Base-by-base conservation (phyloP, 257 asterid genomes). In the Lavandula angustifolia region DNA sequence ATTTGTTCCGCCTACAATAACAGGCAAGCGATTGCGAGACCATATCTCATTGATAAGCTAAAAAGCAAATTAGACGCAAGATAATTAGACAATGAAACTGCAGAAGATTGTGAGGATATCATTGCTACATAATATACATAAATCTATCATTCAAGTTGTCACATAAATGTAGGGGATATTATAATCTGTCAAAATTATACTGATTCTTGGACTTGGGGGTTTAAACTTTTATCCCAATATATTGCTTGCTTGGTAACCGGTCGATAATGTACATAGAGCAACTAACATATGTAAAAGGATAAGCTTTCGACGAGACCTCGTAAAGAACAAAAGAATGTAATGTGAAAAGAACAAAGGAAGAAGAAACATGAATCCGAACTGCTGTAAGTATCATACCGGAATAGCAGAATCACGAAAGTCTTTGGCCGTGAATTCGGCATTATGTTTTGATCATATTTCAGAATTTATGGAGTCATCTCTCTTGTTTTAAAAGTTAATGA, bases 1-100 rank as follows among this genome's bases (percentile, higher is more conserved):
- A 80, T 94, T 90, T 72, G 99, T 86, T 77, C 99, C 99, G 5
- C 99, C 99, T 49, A 94, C 99, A 38, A 94, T 77, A 50, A 90
- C 92, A n/a, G 99, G 99, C 80, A 94, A 68, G 73, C 79, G 68
- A 47, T 82, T 79, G 70, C 95, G 87, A 54, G 96, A 86, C 74
- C 81, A 79, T 68, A 94, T 85, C 71, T 86, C 96, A 53, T 80
- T 73, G 48, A 94, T 85, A 54, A 94, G 85, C 99, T 94, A 68
- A 56, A 76, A 68, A 38, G 22, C 4, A 64, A 57, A 67, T 41
- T 35, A 69, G 54, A 58, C 18, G 14, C 27, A 67, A 79, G 54
- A 57, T 48, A 53, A 62, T 74, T 33, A 79, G 76, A 69, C 58
- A 34, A 60, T 29, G 4, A 33, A 73, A 67, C 47, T 14, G 65